Base-by-base conservation (phyloP, 83 land plant genomes). In the Thuja plicata region DNA sequence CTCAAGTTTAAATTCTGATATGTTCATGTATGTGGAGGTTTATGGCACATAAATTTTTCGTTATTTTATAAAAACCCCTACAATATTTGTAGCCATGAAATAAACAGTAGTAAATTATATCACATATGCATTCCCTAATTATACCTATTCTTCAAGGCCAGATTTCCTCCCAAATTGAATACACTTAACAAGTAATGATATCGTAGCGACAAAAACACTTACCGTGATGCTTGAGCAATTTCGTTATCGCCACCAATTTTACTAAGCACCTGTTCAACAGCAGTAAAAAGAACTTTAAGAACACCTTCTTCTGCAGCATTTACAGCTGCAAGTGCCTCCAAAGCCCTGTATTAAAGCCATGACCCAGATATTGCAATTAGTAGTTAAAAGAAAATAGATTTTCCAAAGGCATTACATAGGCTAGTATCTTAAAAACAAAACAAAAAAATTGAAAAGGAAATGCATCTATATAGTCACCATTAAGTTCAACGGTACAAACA, bases 141-240 rank as follows among this genome's bases (percentile, higher is more conserved):
- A 80, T 41, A 80, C 48, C 17, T 41, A 3, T 81, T 17, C 15
- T 50, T 45, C 12, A 43, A 45, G 10, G 43, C 34, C 84, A 81
- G 84, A 45, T 81, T 81, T 81, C 48, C 52, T 43, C 32, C 12
- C 52, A 43, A 41, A 81, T 30, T 27, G 27, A 81, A 32, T 74
- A 27, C 52, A 43, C 0, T 41, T 35, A 27, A 41, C n/a, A 81
- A 81, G 13, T 19, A 5, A 24, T 11, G 4, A 81, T 9, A 45
- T 24, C 15, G 0, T 45, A 81, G 12, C 24, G 32, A 37, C 30
- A 81, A 24, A 41, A 81, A 45, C 27, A 27, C 83, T 87, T 86
- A 97, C 99, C 98, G 92, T n/a, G 95, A 92, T 83, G 96, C 97
- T 88, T 94, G 92, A n/a, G 95, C 94, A 86, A 96, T 90, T 83